Base-by-base conservation (phyloP, 768 basidiomycete genomes). In the Galerina marginata region DNA sequence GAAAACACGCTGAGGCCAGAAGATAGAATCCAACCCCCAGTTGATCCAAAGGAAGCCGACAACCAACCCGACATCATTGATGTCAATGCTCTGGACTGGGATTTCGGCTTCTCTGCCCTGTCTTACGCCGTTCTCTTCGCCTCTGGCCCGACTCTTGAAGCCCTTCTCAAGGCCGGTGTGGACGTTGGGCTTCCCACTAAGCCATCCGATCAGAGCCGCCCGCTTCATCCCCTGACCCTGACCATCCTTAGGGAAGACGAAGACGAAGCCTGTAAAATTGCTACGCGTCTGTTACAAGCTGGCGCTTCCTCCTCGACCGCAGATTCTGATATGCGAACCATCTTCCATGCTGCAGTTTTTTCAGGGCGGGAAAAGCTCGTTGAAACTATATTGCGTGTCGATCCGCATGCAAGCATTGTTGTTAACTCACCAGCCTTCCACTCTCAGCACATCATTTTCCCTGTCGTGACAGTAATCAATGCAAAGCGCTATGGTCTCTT, bases 11-110 rank as follows among this genome's bases (percentile, higher is more conserved):
- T 75, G 5, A 68, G 66, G 43, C 69, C 71, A 25, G 71, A 39
- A 57, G 29, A 61, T 50, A 15, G 52, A 42, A 37, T 39, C 23
- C 38, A 33, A 20, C 39, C 72, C 67, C 50, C 71, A 9, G 79
- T 80, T 46, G 71, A 82, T 6, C 81, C 80, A 0, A 84, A 85
- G 43, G 84, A 85, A 64, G 72, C 79, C 3, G 71, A 75, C 3
- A 79, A 83, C 45, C 72, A 73, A 38, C 84, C 84, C 0, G 86
- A 88, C 58, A 72, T 88, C 33, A 74, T 88, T 15, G 82, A 85
- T 45, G 65, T 87, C 61, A 76, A 86, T 44, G 73, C 75, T 1
- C 56, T 76, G 0, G 86, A 88, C 67, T 89, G 86, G 87, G 87
- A 88, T 67, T 79, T 82, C 58, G 77, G 78, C 3, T 80, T 85